A percentile compares a stretch with the other conserved stretches of the same genome.
These are phyloP conservation scores for Colletotrichum chlorophyti DNA, from an alignment of 2,329 filamentous ascomycete species.

Conservation along the genomic window DNA sequence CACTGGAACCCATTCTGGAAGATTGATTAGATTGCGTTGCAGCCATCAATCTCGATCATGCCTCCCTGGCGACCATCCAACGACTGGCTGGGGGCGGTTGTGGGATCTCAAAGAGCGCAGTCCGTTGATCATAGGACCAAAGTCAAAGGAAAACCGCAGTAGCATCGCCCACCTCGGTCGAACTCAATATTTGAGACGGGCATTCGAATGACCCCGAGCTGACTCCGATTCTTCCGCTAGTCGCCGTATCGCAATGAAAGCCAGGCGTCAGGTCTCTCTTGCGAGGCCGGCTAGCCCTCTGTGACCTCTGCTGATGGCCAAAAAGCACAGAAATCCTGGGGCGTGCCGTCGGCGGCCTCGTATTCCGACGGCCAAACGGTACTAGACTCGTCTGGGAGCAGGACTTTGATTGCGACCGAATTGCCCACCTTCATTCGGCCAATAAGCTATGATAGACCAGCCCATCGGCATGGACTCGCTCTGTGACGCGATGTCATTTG, in stretches of 20 bases:
- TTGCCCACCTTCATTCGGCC: background rate
- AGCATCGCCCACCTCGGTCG: background rate
- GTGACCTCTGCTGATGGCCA: constrained; percentile 11
- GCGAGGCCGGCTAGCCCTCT: background rate
- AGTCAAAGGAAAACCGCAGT: background rate
- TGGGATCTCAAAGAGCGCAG: background rate
- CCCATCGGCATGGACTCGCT: background rate
- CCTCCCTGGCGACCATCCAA: background rate
- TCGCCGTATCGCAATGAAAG: background rate
- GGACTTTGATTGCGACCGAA: background rate
- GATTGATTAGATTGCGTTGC: constrained; percentile 25
- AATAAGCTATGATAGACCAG: background rate
- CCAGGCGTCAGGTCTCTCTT: background rate
- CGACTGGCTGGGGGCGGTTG: background rate
- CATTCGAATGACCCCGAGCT: constrained; percentile 7
- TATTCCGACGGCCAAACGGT: constrained; percentile 7
- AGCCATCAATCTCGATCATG: constrained; percentile 20
- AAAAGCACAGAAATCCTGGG: constrained; percentile 9
- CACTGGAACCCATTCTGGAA: background rate
- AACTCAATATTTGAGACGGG: too few relatives aligned
- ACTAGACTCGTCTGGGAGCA: constrained; percentile 6
- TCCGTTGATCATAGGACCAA: background rate
- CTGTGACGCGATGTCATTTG: constrained; percentile 19
- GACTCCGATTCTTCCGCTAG: background rate
- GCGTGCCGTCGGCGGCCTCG: constrained; percentile 1